A percentile compares a stretch with the other conserved stretches of the same genome.
Evolutionary conservation across 2,329 filamentous ascomycete species (phyloP).

Genomic region (Albifimbria verrucaria): DNA sequence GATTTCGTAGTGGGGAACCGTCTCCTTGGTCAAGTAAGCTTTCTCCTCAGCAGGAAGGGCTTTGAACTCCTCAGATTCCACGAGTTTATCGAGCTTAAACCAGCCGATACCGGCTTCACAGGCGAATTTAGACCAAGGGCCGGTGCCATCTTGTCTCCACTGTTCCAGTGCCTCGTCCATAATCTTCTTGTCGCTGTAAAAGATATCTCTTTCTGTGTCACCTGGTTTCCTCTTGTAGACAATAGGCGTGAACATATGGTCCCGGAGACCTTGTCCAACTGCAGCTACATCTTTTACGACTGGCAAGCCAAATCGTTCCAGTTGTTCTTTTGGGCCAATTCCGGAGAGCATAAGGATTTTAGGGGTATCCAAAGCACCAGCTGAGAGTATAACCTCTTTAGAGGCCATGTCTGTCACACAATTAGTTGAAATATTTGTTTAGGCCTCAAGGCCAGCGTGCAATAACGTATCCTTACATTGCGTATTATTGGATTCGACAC

Average conservation of each 20-base stretch:
- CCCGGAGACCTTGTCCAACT: slow-evolving; percentile 37
- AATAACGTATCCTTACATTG: slow-evolving; percentile 29
- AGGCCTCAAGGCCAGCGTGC: too few species aligned
- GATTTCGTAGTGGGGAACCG: slow-evolving; percentile 57
- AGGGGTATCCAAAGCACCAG: slow-evolving; percentile 38
- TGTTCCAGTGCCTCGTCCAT: slow-evolving; percentile 44
- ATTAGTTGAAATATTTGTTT: too few species aligned
- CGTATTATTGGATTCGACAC: slow-evolving; percentile 38
- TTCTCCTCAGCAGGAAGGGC: slow-evolving; percentile 41
- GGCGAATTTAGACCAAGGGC: slow-evolving; percentile 35
- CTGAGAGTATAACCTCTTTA: slow-evolving; percentile 41
- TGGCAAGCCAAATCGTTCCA: slow-evolving; percentile 29
- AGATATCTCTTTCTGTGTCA: slow-evolving; percentile 39
- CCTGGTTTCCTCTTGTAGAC: slow-evolving; percentile 36
- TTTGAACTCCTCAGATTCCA: slow-evolving; percentile 43
- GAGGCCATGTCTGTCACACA: slow-evolving; percentile 29
- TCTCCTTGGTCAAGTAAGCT: slow-evolving; percentile 41
- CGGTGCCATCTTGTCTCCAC: slow-evolving; percentile 41
- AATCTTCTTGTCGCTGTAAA: slow-evolving; percentile 38
- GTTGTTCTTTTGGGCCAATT: slow-evolving; percentile 31
- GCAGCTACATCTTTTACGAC: slow-evolving; percentile 29
- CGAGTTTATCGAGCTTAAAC: slow-evolving; percentile 39
- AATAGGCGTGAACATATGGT: slow-evolving; percentile 35
- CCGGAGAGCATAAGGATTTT: slow-evolving; percentile 43
- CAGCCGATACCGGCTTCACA: slow-evolving; percentile 38